Percentiles rank a stretch among this genome's conserved stretches.
Evolutionary conservation across 116 monocot genomes (phyloP).

Genomic region (Posidonia oceanica): DNA sequence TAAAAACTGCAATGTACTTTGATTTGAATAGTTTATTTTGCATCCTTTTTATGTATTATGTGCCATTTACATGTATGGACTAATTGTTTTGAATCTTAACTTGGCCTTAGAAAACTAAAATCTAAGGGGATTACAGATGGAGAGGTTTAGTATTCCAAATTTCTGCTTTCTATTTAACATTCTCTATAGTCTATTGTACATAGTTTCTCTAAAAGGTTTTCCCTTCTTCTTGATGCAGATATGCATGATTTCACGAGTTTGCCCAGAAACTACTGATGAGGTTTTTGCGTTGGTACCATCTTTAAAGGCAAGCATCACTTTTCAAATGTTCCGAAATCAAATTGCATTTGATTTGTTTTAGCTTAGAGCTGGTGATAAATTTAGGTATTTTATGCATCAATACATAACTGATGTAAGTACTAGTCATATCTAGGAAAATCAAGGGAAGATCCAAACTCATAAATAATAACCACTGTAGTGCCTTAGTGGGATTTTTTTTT

Average conservation of each 20-base stretch:
- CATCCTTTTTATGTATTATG: constrained; percentile 2
- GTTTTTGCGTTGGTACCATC: constrained; percentile 83
- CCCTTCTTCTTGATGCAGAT: constrained; percentile 29
- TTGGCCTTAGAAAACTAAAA: constrained; percentile 45
- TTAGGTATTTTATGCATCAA: background rate
- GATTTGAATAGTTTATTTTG: too few relatives aligned
- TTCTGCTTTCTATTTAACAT: background rate
- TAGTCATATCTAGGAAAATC: too few relatives aligned
- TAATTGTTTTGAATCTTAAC: constrained; percentile 17
- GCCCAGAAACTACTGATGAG: constrained; percentile 64
- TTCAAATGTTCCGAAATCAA: background rate
- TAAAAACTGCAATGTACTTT: background rate
- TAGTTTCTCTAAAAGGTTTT: background rate
- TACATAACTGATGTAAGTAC: background rate
- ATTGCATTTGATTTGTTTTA: background rate
- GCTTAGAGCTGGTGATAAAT: background rate
- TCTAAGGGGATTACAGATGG: constrained; percentile 43
- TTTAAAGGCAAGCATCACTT: constrained; percentile 42
- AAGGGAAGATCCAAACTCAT: too few relatives aligned
- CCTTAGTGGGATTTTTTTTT: too few relatives aligned
- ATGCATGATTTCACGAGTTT: constrained; percentile 78
- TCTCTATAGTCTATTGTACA: background rate
- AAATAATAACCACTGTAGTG: too few relatives aligned
- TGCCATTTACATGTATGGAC: background rate
- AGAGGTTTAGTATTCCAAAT: constrained; percentile 43